Percentiles rank a stretch among this genome's conserved stretches.
These are phyloP conservation scores for Lathyrus sativus DNA, from an alignment of 306 rosid genomes.

Conservation along the genomic window DNA sequence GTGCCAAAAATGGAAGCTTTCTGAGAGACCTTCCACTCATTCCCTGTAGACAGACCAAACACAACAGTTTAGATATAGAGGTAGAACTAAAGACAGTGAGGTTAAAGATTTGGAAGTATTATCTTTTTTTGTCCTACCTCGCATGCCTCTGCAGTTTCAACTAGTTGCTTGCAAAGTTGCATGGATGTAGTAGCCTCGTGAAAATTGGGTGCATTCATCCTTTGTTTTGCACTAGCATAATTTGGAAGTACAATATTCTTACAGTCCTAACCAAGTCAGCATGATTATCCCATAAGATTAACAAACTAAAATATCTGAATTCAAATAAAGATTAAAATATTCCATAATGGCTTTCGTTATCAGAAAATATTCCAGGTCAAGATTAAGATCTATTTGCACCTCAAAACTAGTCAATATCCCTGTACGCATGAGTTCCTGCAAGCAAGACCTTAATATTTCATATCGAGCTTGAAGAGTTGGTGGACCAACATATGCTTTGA, in stretches of 20 bases:
- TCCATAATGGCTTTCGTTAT: neutral
- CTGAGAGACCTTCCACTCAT: conserved; percentile 88
- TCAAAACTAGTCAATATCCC: conserved; percentile 63
- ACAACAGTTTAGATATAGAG: conserved; percentile 21
- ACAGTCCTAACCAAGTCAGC: conserved; percentile 54
- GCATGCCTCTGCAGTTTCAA: conserved; percentile 86
- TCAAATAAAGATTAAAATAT: conserved; percentile 5
- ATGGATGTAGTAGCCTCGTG: conserved; percentile 45
- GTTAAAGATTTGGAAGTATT: conserved; percentile 26
- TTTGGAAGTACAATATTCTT: conserved; percentile 53
- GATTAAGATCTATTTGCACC: conserved; percentile 48
- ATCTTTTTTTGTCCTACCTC: conserved; percentile 58
- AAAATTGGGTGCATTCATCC: conserved; percentile 47
- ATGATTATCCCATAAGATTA: conserved; percentile 39
- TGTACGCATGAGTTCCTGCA: conserved; percentile 73
- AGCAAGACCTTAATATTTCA: conserved; percentile 86
- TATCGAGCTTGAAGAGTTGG: conserved; percentile 95
- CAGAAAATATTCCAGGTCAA: conserved; percentile 12
- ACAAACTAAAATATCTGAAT: conserved; percentile 28
- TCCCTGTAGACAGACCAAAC: conserved; percentile 57
- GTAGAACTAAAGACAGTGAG: conserved; percentile 24
- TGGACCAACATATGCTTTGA: conserved; percentile 97
- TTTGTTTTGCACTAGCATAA: conserved; percentile 65
- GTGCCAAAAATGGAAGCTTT: conserved; percentile 93
- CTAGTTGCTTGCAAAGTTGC: conserved; percentile 58